Percentiles rank a stretch among this genome's conserved stretches.
Conservation (phyloP, 1,284 basidiomycete species). For the Phylloporus gajari region DNA sequence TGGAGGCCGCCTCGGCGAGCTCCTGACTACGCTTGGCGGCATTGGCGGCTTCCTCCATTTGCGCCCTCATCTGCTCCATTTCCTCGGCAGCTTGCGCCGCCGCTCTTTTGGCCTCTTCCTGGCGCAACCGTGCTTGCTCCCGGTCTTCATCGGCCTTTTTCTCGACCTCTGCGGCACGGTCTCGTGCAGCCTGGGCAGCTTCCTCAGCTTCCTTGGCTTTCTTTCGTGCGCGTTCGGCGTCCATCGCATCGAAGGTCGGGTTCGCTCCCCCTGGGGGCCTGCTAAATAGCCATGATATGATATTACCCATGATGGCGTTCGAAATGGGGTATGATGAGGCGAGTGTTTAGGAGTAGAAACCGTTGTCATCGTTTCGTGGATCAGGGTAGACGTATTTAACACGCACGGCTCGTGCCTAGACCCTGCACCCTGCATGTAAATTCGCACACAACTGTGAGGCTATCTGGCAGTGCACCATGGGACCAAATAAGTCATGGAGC, state of each 20-base stretch:
- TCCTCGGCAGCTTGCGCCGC: conserved; percentile 16
- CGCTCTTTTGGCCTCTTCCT: conserved; percentile 27
- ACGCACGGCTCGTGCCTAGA: not conserved
- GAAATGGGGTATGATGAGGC: not conserved
- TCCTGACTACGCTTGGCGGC: conserved; percentile 8
- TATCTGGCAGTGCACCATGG: not conserved
- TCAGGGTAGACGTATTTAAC: not conserved
- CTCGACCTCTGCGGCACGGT: not conserved
- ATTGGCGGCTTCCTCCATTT: conserved; percentile 12
- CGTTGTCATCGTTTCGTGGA: not conserved
- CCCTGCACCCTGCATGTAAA: not conserved
- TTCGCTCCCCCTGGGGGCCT: conserved; percentile 21
- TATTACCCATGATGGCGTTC: conserved; percentile 15
- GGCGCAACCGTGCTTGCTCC: conserved; percentile 11
- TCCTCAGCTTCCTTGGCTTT: conserved; percentile 26
- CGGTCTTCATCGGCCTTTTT: conserved; percentile 12
- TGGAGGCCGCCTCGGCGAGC: conserved; percentile 18
- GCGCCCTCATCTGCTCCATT: conserved; percentile 14
- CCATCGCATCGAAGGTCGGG: conserved; percentile 29
- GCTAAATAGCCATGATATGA: conserved; percentile 20
- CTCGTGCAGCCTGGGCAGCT: conserved; percentile 15
- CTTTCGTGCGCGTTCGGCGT: conserved; percentile 22
- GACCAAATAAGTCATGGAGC: not conserved
- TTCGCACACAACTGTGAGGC: not conserved
- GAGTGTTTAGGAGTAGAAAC: not conserved